Percentiles rank a stretch among this genome's conserved stretches.
Conservation (phyloP, 2,329 filamentous ascomycete species). For the Curvularia hawaiiensis region DNA sequence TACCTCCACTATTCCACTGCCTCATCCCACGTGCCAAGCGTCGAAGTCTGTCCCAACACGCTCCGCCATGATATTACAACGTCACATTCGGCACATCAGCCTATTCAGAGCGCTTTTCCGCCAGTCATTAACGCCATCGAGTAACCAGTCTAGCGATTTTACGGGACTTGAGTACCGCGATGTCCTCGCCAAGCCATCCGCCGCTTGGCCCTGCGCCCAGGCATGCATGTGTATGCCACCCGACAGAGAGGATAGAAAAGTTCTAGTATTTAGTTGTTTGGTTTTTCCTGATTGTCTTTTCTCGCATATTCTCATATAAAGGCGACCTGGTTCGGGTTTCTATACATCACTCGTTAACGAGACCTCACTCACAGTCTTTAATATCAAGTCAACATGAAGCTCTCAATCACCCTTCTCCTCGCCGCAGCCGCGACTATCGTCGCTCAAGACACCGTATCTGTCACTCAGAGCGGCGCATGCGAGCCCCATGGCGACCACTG, state of each 20-base stretch:
- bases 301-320: conserved; percentile 2
- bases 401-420: conserved; percentile 22
- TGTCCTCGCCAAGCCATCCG: conserved; percentile 33
- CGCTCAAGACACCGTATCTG: conserved; percentile 24
- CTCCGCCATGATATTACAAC: conserved; percentile 7
- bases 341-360: conserved; percentile 1
- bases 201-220: conserved; percentile 30
- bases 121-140: conserved; percentile 17
- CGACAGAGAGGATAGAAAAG: conserved; percentile 18
- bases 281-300: neutral
- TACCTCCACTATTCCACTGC: conserved; percentile 7
- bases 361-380: conserved; percentile 5
- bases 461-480: conserved; percentile 13
- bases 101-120: neutral
- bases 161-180: conserved; percentile 31
- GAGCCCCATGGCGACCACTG: conserved; percentile 35
- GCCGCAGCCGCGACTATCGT: conserved; percentile 20
- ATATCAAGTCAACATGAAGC: conserved; percentile 22
- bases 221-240: conserved; percentile 12
- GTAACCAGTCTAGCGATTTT: conserved; percentile 13
- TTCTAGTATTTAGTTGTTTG: neutral
- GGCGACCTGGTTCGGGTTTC: conserved; percentile 2
- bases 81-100: conserved; percentile 7
- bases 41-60: conserved; percentile 6
- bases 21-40: conserved; percentile 10